phyloP scores from a whole-genome alignment of 176 grass and related monocot genomes.

The Sorghum bicolor region DNA sequence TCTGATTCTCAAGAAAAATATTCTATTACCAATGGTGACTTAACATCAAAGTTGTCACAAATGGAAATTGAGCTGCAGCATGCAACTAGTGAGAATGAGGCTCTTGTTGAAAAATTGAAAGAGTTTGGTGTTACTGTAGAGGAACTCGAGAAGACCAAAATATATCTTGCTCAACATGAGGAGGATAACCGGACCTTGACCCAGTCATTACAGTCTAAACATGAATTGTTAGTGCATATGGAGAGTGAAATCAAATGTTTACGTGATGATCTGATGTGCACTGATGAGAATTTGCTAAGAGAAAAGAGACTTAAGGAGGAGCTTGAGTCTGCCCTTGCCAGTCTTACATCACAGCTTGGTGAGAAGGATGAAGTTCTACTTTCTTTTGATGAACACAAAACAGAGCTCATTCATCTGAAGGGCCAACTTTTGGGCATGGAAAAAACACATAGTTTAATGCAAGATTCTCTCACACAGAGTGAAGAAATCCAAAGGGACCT shows the following conservation, averaged over 20 bases:
- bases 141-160: constrained; percentile 64
- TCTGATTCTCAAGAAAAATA: constrained; percentile 71
- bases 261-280: constrained; percentile 35
- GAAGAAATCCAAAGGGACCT: constrained; percentile 60
- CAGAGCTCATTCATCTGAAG: constrained; percentile 50
- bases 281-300: constrained; percentile 40
- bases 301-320: constrained; percentile 61
- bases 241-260: constrained; percentile 70
- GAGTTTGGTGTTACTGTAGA: constrained; percentile 39
- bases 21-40: constrained; percentile 44
- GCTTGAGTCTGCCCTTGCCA: constrained; percentile 60
- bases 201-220: constrained; percentile 59
- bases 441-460: constrained; percentile 63
- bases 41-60: constrained; percentile 63
- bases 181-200: constrained; percentile 46
- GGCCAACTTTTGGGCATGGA: constrained; percentile 49
- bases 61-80: constrained; percentile 72
- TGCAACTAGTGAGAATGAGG: constrained; percentile 39
- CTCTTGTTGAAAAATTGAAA: constrained; percentile 50
- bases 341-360: constrained; percentile 61
- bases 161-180: constrained; percentile 48
- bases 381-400: constrained; percentile 73
- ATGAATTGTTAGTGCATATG: constrained; percentile 52
- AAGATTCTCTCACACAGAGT: constrained; percentile 54
- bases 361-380: constrained; percentile 65